Percentiles rank a stretch among this genome's conserved stretches.
Evolutionary conservation across 1,284 basidiomycete species (phyloP).

Genomic region (Fomitopsis schrenkii): DNA sequence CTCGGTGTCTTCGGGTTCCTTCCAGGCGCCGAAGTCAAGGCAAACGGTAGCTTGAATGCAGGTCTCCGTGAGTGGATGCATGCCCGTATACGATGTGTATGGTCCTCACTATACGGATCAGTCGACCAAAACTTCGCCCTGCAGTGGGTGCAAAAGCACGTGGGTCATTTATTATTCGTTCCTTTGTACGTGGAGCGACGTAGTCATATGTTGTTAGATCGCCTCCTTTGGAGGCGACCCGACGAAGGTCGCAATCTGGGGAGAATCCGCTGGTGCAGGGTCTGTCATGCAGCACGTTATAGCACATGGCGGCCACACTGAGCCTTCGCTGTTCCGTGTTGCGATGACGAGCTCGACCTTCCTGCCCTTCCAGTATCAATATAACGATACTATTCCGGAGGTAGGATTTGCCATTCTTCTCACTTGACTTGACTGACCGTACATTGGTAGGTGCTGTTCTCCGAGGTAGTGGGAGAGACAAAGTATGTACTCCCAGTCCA

Average conservation of each 20-base stretch:
- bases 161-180: neutral
- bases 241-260: neutral
- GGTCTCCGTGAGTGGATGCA: neutral
- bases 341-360: neutral
- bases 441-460: neutral
- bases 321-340: neutral
- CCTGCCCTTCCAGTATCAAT: neutral
- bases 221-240: neutral
- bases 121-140: neutral
- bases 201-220: neutral
- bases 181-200: no score
- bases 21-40: neutral
- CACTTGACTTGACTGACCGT: no score
- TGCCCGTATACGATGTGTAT: no score
- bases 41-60: neutral
- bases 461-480: neutral
- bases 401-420: neutral
- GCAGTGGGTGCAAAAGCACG: neutral
- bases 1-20: constrained; percentile 1
- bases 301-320: neutral
- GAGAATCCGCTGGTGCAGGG: neutral
- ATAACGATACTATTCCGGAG: neutral
- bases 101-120: neutral
- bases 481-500: neutral
- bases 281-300: neutral